Evolutionary conservation across 1,284 basidiomycete species (phyloP).

Genomic region (Fereydounia khargensis): DNA sequence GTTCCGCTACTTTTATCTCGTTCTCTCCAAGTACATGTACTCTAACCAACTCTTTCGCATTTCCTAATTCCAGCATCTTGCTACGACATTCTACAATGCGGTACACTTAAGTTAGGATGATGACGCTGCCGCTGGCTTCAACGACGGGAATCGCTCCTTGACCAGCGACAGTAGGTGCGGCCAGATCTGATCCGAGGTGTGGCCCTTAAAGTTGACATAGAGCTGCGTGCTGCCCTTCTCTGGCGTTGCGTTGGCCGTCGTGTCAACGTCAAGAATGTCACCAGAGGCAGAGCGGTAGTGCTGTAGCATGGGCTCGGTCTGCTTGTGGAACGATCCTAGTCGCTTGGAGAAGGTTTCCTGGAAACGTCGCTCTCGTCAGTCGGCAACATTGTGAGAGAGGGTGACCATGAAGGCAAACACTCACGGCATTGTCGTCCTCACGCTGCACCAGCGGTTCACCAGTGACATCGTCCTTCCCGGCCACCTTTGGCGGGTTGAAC

Average conservation of each 20-base stretch:
- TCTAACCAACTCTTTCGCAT: conserved; percentile 13
- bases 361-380: background rate
- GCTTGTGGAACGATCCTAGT: conserved; percentile 76
- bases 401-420: background rate
- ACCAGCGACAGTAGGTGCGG: conserved; percentile 71
- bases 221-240: conserved; percentile 8
- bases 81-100: too few relatives aligned
- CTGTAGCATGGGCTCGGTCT: conserved; percentile 79
- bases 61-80: background rate
- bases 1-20: conserved; percentile 51
- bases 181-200: conserved; percentile 90
- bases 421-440: conserved; percentile 78
- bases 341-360: conserved; percentile 75
- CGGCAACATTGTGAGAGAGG: too few relatives aligned
- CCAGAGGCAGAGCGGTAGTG: conserved; percentile 65
- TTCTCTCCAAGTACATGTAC: conserved; percentile 47
- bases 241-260: background rate
- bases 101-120: too few relatives aligned
- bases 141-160: conserved; percentile 19
- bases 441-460: conserved; percentile 85
- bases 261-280: conserved; percentile 12
- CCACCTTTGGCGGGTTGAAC: conserved; percentile 76
- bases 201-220: conserved; percentile 74
- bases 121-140: too few relatives aligned
- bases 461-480: conserved; percentile 85